These are phyloP conservation scores for Blastobotrys malaysiensis DNA, from an alignment of 1,139 yeast genomes.

Conservation along the genomic window DNA sequence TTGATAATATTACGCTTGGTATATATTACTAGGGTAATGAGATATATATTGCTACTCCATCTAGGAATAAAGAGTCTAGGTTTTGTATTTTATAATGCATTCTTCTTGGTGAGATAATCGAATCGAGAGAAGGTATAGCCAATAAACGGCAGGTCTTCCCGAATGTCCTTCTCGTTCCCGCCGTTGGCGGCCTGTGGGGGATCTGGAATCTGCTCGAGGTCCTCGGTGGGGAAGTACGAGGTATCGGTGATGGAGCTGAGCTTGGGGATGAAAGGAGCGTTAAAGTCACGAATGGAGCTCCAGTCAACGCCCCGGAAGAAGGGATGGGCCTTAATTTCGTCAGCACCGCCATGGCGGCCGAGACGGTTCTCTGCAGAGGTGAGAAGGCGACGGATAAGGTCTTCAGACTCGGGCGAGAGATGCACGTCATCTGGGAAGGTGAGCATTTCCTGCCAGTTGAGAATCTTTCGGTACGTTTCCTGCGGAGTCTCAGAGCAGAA, in stretches of 20 bases:
- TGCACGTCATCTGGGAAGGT: constrained; percentile 96
- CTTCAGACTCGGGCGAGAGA: constrained; percentile 89
- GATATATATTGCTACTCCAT: neutral
- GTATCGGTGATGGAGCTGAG: constrained; percentile 90
- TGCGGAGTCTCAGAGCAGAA: constrained; percentile 99
- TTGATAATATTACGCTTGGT: too few species aligned
- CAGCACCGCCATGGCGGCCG: constrained; percentile 80
- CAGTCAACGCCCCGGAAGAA: constrained; percentile 96
- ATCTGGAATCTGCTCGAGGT: constrained; percentile 73
- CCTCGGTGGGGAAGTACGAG: constrained; percentile 96
- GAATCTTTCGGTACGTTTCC: constrained; percentile 89
- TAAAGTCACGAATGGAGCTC: constrained; percentile 86
- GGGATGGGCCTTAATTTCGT: constrained; percentile 85
- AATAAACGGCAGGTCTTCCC: constrained; percentile 88
- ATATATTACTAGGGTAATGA: neutral
- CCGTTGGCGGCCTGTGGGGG: constrained; percentile 19
- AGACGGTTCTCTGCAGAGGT: constrained; percentile 81
- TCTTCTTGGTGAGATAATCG: constrained; percentile 83
- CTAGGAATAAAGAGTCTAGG: neutral
- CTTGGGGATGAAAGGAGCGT: constrained; percentile 90
- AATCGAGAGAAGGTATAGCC: constrained; percentile 95
- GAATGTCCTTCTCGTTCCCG: constrained; percentile 58
- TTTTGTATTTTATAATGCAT: constrained; percentile 54
- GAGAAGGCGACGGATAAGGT: constrained; percentile 73
- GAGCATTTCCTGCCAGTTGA: constrained; percentile 91